phyloP scores from a whole-genome alignment of 2,329 filamentous ascomycete species.

The Fusarium dlaminii region DNA sequence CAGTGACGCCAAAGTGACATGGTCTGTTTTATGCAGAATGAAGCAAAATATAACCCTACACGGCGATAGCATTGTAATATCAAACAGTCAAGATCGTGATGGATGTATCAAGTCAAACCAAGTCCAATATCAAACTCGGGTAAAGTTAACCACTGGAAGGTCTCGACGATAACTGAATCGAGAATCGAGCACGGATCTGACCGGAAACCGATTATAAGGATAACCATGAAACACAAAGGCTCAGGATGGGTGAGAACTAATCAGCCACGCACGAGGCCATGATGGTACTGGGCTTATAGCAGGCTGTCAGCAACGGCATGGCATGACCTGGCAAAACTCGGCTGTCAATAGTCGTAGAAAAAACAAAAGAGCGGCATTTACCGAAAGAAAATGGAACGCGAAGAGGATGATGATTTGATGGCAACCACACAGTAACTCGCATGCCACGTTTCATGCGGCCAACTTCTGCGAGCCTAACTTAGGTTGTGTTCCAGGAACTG shows the following conservation, averaged over 20 bases:
- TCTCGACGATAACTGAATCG: background rate
- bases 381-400: background rate
- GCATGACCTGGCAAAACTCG: background rate
- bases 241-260: conserved; percentile 32
- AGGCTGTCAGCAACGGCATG: background rate
- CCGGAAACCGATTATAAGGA: conserved; percentile 7
- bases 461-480: conserved; percentile 17
- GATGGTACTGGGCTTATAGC: conserved; percentile 7
- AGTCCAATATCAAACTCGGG: conserved; percentile 1
- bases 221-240: conserved; percentile 33
- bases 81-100: background rate
- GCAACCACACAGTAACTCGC: background rate
- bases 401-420: conserved; percentile 5
- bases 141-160: background rate
- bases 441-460: conserved; percentile 38
- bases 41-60: background rate
- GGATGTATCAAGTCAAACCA: background rate
- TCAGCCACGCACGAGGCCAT: background rate
- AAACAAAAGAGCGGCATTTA: background rate
- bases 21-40: background rate
- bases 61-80: background rate
- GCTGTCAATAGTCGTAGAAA: background rate
- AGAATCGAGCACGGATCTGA: conserved; percentile 5
- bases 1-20: background rate
- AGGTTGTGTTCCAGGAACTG: conserved; percentile 6